phyloP scores from a whole-genome alignment of 768 basidiomycete genomes.

The Collybiopsis confluens region DNA sequence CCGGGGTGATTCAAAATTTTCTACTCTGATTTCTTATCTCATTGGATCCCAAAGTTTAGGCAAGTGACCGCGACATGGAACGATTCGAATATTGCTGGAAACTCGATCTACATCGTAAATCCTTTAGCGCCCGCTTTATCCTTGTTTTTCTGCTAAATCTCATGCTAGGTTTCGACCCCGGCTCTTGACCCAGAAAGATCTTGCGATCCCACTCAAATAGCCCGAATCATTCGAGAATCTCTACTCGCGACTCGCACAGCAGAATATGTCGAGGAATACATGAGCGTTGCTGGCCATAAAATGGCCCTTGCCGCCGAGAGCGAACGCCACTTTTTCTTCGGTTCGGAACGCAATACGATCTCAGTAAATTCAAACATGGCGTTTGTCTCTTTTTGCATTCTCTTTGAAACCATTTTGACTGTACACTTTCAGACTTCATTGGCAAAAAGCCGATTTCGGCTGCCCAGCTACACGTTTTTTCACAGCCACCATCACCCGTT shows the following conservation, averaged over 20 bases:
- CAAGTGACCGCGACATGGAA: conserved; percentile 14
- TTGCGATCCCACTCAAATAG: conserved; percentile 13
- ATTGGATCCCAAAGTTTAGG: conserved; percentile 22
- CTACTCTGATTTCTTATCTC: no score
- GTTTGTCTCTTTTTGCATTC: conserved; percentile 10
- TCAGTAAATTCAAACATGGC: conserved; percentile 19
- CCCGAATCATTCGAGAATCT: conserved; percentile 14
- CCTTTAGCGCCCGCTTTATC: neutral
- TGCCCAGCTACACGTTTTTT: conserved; percentile 12
- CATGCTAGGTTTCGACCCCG: neutral
- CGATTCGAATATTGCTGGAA: conserved; percentile 14
- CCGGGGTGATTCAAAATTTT: conserved; percentile 23
- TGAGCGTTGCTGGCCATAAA: conserved; percentile 14
- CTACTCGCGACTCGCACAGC: conserved; percentile 12
- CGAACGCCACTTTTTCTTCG: conserved; percentile 14
- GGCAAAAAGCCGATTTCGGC: conserved; percentile 6
- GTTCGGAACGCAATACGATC: conserved; percentile 6
- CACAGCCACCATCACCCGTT: conserved; percentile 13
- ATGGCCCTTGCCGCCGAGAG: conserved; percentile 18
- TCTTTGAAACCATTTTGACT: no score
- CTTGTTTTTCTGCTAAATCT: conserved; percentile 3
- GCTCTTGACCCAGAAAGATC: neutral
- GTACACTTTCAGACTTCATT: neutral
- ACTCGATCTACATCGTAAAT: conserved; percentile 18
- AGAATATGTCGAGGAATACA: conserved; percentile 15